Base-by-base conservation (phyloP, 495 filamentous ascomycete genomes). In the Rostrohypoxylon terebratum region DNA sequence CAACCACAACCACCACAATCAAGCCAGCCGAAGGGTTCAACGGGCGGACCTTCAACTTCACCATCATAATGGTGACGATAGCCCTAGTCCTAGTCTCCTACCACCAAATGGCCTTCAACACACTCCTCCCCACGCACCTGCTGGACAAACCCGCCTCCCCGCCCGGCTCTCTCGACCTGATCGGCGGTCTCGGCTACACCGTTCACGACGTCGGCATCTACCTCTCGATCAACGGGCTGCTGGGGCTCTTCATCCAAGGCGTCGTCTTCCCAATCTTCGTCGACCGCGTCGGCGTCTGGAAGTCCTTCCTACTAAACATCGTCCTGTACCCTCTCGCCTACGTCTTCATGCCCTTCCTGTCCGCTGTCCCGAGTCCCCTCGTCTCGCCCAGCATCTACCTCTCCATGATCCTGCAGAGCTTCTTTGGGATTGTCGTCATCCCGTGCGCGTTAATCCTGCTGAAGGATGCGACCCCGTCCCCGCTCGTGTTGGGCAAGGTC, bases 401-500 rank as follows among this genome's bases (percentile, higher is more conserved):
- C 11, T 89, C 87, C 51, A 78, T 93, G 28, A 77, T 85, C 10
- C 81, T 92, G 47, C 88, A 91, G 50, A 91, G 91, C 69, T 82
- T 90, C 67, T 87, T 91, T 66, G 89, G 87, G 7, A 93, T 92
- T 68, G 80, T 93, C 54, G 89, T 85, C 21, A 91, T 90, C 67
- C 91, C 91, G 0, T 83, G 91, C 6, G 83, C 91, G 2, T 81
- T 93, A 55, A 92, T 93, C 36, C 81, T 93, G 5, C 81, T 93
- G 73, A 93, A 92, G 70, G 89, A 92, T 81, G 88, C 91, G 4
- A 88, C 89, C 18, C 89, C 90, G 6, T 86, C 87, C 0, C 82
- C 85, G 10, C 85, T 81, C 0, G 82, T 86, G 7, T 79, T 93
- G 34, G 91, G 91, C 0, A 91, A 87, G 71, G 89, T 93, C 74